Base-by-base conservation (phyloP, 163 green algal species). In the Scenedesmus sp. region DNA sequence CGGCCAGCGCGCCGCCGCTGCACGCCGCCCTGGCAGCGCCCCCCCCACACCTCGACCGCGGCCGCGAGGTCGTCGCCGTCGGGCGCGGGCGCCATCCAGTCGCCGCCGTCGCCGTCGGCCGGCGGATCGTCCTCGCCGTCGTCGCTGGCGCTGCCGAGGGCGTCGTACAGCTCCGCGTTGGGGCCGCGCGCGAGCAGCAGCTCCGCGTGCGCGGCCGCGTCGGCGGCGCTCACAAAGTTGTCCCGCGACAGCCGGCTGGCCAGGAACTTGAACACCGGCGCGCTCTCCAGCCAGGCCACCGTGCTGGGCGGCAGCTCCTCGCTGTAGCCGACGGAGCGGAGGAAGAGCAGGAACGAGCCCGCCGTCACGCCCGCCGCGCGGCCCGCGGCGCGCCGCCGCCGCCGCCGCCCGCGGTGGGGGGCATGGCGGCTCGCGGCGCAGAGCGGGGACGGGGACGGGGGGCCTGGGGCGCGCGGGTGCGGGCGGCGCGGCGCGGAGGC, bases 261-360 rank as follows among this genome's bases (percentile, higher is more conserved):
- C 11, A 81, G 50, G 11, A 67, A 81, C 13, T 22, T 26, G 36
- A 81, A 81, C 1, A 81, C 74, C 1, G 74, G 74, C 3, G 47
- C 53, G 10, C 22, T 44, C 15, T 81, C 74, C 31, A 81, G 74
- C 74, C 74, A 81, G 47, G 62, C 34, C n/a, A 75, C 74, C 1
- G 74, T 75, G 39, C 60, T 74, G 17, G 74, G 74, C 20, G 74
- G 74, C 62, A 81, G 63, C 4, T 74, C 74, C 20, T 70, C 63
- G 39, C 29, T 28, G 51, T 67, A 81, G 17, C 74, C 74, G 22
- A 56, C 53, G 18, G 39, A 60, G n/a, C 74, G 53, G 15, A 81
- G 63, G 45, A 81, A 60, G 34, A 51, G 74, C 62, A 81, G 63
- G 22, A 81, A 48, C n/a, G 26, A 33, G 60, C 72, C 60, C 29